Evolutionary conservation across 2,329 filamentous ascomycete species (phyloP).

Genomic region (Macroventuria anomochaeta): DNA sequence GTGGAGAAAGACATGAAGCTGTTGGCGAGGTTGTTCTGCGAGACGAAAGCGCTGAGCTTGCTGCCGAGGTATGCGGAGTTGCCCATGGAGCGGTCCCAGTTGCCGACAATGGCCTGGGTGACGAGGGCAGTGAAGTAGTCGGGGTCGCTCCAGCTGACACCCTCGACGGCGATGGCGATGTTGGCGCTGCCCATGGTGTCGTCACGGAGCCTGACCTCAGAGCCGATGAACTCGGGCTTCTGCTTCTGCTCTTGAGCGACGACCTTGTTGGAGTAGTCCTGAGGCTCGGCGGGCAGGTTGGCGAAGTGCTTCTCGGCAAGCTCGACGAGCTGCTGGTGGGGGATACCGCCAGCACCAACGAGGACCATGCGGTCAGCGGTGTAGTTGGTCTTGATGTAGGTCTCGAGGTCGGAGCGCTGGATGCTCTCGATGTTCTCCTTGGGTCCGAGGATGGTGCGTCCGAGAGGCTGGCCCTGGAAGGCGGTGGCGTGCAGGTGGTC

Average conservation of each 20-base stretch:
- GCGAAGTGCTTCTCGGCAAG: conserved; percentile 97
- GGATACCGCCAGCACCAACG: conserved; percentile 90
- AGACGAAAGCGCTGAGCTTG: conserved; percentile 94
- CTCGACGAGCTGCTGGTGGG: conserved; percentile 91
- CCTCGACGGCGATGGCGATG: conserved; percentile 97
- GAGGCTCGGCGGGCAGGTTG: conserved; percentile 75
- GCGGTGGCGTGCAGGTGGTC: conserved; percentile 98
- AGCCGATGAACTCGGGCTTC: conserved; percentile 94
- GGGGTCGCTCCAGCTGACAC: conserved; percentile 98
- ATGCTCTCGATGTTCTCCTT: conserved; percentile 99
- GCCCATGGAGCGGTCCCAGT: conserved; percentile 99
- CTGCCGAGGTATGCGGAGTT: conserved; percentile 96
- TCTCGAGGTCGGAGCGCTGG: conserved; percentile 84
- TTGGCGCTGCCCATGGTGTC: conserved; percentile 96
- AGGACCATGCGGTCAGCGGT: conserved; percentile 99
- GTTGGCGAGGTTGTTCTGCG: conserved; percentile 95
- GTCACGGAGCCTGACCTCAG: conserved; percentile 92
- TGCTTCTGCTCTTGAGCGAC: conserved; percentile 77
- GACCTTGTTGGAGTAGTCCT: conserved; percentile 74
- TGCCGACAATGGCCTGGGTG: conserved; percentile 97
- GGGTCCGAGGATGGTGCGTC: conserved; percentile 95
- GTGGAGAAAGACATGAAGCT: conserved; percentile 99
- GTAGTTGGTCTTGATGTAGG: conserved; percentile 99
- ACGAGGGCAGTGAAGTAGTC: conserved; percentile 99
- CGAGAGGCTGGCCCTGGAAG: conserved; percentile 93